phyloP scores from a whole-genome alignment of 1,284 basidiomycete species.

The Naganishia sp. region DNA sequence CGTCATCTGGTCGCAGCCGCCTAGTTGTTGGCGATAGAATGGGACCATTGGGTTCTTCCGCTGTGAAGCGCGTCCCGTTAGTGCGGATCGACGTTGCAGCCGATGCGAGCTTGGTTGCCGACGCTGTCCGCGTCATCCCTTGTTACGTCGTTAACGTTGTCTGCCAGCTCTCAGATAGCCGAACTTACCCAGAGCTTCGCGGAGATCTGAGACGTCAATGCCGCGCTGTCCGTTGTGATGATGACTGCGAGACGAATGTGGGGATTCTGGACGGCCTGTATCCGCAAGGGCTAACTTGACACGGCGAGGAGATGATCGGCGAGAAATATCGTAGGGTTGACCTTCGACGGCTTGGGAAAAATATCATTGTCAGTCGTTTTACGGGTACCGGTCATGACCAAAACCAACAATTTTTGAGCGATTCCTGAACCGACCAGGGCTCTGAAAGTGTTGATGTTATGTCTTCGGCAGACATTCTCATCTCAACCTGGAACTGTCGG shows the following conservation, averaged over 20 bases:
- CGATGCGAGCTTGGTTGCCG: slow-evolving; percentile 19
- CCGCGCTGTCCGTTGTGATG: slow-evolving; percentile 66
- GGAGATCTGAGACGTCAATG: slow-evolving; percentile 79
- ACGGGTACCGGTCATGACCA: neutral
- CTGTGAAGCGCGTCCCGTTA: slow-evolving; percentile 35
- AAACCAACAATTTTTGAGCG: slow-evolving; percentile 70
- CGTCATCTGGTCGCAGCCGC: slow-evolving; percentile 28
- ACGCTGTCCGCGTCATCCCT: slow-evolving; percentile 18
- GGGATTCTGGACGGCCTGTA: slow-evolving; percentile 8
- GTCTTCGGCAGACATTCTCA: slow-evolving; percentile 63
- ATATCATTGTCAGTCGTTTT: slow-evolving; percentile 2
- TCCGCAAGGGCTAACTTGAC: slow-evolving; percentile 27
- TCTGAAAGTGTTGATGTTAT: slow-evolving; percentile 61
- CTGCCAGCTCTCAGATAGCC: neutral
- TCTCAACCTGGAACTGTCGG: slow-evolving; percentile 63
- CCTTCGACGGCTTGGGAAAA: slow-evolving; percentile 6
- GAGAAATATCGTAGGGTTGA: slow-evolving; percentile 17
- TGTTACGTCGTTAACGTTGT: neutral
- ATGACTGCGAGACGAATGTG: slow-evolving; percentile 73
- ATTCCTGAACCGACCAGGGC: slow-evolving; percentile 73
- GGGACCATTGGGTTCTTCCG: slow-evolving; percentile 18
- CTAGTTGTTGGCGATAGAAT: slow-evolving; percentile 12
- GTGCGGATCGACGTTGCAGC: slow-evolving; percentile 21
- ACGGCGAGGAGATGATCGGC: slow-evolving; percentile 19
- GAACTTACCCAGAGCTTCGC: slow-evolving; percentile 68